These are phyloP conservation scores for Hordeum marinum DNA, from an alignment of 176 grass and related monocot species.

Conservation along the genomic window DNA sequence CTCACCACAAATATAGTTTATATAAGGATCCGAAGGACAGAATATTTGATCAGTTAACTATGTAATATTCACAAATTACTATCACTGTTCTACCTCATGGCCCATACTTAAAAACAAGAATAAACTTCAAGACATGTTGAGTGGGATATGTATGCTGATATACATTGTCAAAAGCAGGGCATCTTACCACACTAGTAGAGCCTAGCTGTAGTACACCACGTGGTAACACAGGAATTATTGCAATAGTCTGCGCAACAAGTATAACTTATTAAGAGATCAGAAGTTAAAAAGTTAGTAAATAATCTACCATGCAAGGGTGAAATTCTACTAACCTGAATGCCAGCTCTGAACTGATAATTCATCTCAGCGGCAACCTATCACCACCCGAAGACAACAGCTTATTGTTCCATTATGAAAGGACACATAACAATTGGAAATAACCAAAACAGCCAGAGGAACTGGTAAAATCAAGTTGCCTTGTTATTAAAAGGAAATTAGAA, in stretches of 20 bases:
- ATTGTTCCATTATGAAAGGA: constrained; percentile 2
- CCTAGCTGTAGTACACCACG: constrained; percentile 74
- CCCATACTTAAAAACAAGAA: constrained; percentile 19
- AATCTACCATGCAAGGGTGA: neutral
- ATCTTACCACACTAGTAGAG: constrained; percentile 61
- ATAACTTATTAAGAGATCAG: constrained; percentile 30
- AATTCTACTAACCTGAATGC: constrained; percentile 52
- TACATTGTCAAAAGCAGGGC: constrained; percentile 20
- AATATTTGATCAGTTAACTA: constrained; percentile 46
- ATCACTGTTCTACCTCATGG: neutral
- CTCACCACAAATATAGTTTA: constrained; percentile 29
- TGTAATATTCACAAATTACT: constrained; percentile 27
- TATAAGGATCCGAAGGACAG: constrained; percentile 25
- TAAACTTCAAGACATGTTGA: constrained; percentile 29
- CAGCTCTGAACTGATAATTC: constrained; percentile 52
- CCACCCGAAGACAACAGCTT: constrained; percentile 9
- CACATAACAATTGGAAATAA: neutral
- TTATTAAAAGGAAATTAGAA: neutral
- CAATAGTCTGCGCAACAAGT: constrained; percentile 57
- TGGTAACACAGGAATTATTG: constrained; percentile 74
- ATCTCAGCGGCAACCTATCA: constrained; percentile 57
- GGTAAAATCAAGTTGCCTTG: neutral
- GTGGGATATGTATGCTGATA: constrained; percentile 19
- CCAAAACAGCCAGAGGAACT: constrained; percentile 20
- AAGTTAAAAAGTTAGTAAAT: neutral